Base-by-base conservation (phyloP, 2,329 filamentous ascomycete genomes). In the Sarocladium oryzae region DNA sequence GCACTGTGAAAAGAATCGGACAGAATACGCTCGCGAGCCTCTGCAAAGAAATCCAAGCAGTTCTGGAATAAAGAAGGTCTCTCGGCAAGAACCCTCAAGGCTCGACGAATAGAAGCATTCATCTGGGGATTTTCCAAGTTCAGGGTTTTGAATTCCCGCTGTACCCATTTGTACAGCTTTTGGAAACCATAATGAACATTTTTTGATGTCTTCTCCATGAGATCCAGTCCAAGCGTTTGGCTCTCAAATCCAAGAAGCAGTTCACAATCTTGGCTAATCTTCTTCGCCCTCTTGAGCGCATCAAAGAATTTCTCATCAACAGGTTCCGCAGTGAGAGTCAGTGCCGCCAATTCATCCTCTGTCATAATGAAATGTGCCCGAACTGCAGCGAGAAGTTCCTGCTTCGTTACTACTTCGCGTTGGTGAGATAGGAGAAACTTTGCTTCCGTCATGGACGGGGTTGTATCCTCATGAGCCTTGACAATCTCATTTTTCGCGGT, bases 101-200 rank as follows among this genome's bases (percentile, higher is more conserved):
- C 90, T 52, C 85, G 82, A 49, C 92, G 81, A 55, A 99, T 91
- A 0, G 88, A 85, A 18, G 85, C 79, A 63, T 87, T 91, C 65
- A 97, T 91, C 60, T 95, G 91, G 1, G 91, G 91, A 58, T 95
- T 96, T 62, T 99, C 93, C 8, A 97, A 78, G 64, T 97, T 95
- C 49, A 97, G 71, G 0, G 85, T 85, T 66, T 91, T 95, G 70
- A 99, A 95, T 60, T 96, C 90, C 53, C 87, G 84, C 64, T 96
- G 91, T 18, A 95, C 84, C 92, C 92, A 99, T 60, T 89, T 84
- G 68, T 95, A 96, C 2, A 99, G 78, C 64, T 96, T 99, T 64
- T 99, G 92, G 60, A 93, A 99, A 4, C 89, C 92, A 15, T 85
- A 78, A 61, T 96, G 93, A 48, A 99, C 77, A 55, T 89, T 83